Conservation (phyloP, 371 early-diverging fungal species). For the Entomophthora muscae region DNA sequence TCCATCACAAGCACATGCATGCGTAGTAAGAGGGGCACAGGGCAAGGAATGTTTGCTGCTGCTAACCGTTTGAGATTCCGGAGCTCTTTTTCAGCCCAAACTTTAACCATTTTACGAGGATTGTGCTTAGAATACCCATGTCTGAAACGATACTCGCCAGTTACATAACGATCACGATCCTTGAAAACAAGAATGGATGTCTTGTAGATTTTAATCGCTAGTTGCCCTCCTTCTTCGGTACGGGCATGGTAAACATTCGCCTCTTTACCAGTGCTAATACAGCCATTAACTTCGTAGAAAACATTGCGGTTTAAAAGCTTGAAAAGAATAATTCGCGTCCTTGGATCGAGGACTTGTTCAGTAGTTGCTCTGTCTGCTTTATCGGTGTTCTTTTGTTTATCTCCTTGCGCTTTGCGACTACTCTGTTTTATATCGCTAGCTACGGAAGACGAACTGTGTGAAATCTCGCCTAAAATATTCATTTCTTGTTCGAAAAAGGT, state of each 20-base stretch:
- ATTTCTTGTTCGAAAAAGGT: neutral
- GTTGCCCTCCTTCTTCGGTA: conserved; percentile 64
- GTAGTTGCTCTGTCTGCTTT: conserved; percentile 95
- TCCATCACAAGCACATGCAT: conserved; percentile 97
- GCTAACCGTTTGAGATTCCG: conserved; percentile 90
- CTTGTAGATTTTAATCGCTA: conserved; percentile 97
- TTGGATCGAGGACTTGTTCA: conserved; percentile 96
- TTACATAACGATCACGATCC: conserved; percentile 96
- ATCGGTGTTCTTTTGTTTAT: conserved; percentile 46
- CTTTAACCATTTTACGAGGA: conserved; percentile 97
- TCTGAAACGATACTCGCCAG: conserved; percentile 94
- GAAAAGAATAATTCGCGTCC: conserved; percentile 91
- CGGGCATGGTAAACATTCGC: conserved; percentile 96
- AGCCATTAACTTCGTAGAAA: conserved; percentile 89
- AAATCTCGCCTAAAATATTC: neutral
- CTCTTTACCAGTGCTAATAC: conserved; percentile 98
- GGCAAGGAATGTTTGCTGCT: conserved; percentile 85
- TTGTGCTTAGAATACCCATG: conserved; percentile 92
- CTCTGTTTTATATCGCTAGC: conserved; percentile 38
- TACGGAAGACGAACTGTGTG: conserved; percentile 15
- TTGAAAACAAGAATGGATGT: conserved; percentile 98
- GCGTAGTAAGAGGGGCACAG: conserved; percentile 82
- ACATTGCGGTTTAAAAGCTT: conserved; percentile 83
- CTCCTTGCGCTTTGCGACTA: conserved; percentile 66
- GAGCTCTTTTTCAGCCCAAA: conserved; percentile 99